phyloP scores from a whole-genome alignment of 2,329 filamentous ascomycete genomes.

The Ophiostoma angusticollis region DNA sequence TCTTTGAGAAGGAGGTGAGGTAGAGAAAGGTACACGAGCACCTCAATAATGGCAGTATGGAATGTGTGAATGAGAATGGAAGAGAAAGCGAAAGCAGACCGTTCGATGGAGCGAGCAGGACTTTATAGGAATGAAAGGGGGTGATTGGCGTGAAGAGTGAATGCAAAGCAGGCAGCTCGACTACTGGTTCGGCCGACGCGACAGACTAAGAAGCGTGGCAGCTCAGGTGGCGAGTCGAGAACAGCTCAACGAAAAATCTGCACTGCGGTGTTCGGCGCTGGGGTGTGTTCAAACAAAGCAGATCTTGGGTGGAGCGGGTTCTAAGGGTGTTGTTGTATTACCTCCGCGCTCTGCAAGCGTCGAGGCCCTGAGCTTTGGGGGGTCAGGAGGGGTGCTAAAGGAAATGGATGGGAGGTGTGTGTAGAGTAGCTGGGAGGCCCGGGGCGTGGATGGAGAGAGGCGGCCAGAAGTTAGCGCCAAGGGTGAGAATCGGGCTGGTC shows the following conservation, averaged over 20 bases:
- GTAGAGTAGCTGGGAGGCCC: background rate
- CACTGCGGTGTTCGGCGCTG: conserved; percentile 11
- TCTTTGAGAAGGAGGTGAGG: conserved; percentile 10
- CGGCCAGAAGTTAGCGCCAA: too few relatives aligned
- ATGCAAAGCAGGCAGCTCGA: too few relatives aligned
- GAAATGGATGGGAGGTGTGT: conserved; percentile 5
- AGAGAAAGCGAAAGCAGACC: background rate
- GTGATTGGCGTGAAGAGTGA: background rate
- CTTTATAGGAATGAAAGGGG: conserved; percentile 3
- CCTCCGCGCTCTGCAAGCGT: conserved; percentile 5
- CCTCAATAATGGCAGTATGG: conserved; percentile 26
- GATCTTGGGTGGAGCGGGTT: background rate
- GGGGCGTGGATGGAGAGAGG: conserved; percentile 2
- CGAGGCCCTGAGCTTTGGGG: background rate
- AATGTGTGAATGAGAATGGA: conserved; percentile 9
- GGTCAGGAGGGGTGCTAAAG: background rate
- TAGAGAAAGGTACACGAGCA: conserved; percentile 20
- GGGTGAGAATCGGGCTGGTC: too few relatives aligned
- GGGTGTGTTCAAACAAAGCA: background rate
- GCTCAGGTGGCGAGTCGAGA: conserved; percentile 9
- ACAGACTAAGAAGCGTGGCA: conserved; percentile 1
- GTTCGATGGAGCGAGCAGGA: background rate
- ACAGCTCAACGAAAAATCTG: conserved; percentile 7
- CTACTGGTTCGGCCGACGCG: conserved; percentile 7
- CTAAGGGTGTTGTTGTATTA: conserved; percentile 4